Percentiles rank a stretch among this genome's conserved stretches.
Conservation (phyloP, 805 yeast species). For the Starmerella sp. region DNA sequence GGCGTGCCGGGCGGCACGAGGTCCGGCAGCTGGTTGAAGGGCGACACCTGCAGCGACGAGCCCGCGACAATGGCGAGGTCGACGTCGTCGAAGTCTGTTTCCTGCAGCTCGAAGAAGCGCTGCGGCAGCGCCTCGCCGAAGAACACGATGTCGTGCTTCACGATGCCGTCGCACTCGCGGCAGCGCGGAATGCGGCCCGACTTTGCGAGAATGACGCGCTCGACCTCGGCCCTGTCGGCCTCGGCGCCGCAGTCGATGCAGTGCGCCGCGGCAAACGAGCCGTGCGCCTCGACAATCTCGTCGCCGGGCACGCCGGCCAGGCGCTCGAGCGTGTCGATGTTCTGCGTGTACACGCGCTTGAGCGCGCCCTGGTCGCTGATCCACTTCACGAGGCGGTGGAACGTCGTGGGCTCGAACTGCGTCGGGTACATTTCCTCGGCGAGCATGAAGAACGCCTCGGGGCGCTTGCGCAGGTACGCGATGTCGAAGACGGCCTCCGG, state of each 20-base stretch:
- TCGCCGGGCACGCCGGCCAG: slow-evolving; percentile 63
- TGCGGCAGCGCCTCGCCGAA: slow-evolving; percentile 82
- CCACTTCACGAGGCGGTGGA: slow-evolving; percentile 61
- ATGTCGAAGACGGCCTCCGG: slow-evolving; percentile 96
- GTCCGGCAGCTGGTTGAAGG: slow-evolving; percentile 75
- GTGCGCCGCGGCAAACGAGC: slow-evolving; percentile 75
- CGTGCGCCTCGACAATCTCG: slow-evolving; percentile 81
- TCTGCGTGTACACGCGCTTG: slow-evolving; percentile 75
- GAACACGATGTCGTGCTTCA: slow-evolving; percentile 89
- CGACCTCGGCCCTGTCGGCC: slow-evolving; percentile 33
- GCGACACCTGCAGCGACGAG: slow-evolving; percentile 78
- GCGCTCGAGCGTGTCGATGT: slow-evolving; percentile 84
- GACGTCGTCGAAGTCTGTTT: slow-evolving; percentile 34
- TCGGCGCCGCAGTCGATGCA: slow-evolving; percentile 63
- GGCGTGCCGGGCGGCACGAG: slow-evolving; percentile 41
- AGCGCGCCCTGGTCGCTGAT: slow-evolving; percentile 53
- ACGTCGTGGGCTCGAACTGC: slow-evolving; percentile 67
- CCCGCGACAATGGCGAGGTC: slow-evolving; percentile 84
- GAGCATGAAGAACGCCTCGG: slow-evolving; percentile 72
- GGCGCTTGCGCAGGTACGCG: slow-evolving; percentile 61
- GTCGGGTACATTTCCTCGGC: slow-evolving; percentile 86
- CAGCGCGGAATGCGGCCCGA: slow-evolving; percentile 37
- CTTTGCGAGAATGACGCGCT: slow-evolving; percentile 16
- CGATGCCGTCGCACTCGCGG: slow-evolving; percentile 53
- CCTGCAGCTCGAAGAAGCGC: slow-evolving; percentile 60